A percentile compares a stretch with the other conserved stretches of the same genome.
Evolutionary conservation across 2,329 filamentous ascomycete species (phyloP).

Genomic region (Talaromyces sp.): DNA sequence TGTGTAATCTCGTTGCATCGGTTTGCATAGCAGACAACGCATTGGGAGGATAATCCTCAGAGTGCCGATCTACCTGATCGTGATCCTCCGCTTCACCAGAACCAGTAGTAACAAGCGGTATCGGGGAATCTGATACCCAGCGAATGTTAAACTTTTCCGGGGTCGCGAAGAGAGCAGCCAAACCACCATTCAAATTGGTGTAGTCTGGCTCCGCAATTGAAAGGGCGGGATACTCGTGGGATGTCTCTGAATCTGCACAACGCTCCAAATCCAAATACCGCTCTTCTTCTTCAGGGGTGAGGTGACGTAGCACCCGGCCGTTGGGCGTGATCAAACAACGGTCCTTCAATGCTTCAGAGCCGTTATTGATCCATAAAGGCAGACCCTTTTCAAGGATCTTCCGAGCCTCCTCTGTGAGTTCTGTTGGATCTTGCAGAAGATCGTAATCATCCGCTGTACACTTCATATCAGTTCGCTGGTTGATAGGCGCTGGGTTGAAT

Average conservation of each 20-base stretch:
- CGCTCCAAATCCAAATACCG: slow-evolving; percentile 41
- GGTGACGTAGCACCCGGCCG: slow-evolving; percentile 39
- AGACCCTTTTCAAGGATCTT: slow-evolving; percentile 37
- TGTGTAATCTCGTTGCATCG: slow-evolving; percentile 34
- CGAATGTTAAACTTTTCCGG: slow-evolving; percentile 41
- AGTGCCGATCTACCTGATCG: slow-evolving; percentile 14
- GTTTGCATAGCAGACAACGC: slow-evolving; percentile 34
- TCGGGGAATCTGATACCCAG: slow-evolving; percentile 34
- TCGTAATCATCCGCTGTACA: slow-evolving; percentile 36
- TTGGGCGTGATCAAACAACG: slow-evolving; percentile 41
- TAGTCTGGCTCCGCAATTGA: slow-evolving; percentile 33
- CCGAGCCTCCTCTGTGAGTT: slow-evolving; percentile 38
- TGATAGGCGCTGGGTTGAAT: slow-evolving; percentile 36
- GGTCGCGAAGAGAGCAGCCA: slow-evolving; percentile 39
- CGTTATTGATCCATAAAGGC: slow-evolving; percentile 32
- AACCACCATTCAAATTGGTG: slow-evolving; percentile 39
- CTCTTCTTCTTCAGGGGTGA: slow-evolving; percentile 41
- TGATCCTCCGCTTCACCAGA: slow-evolving; percentile 18
- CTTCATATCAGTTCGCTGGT: slow-evolving; percentile 38
- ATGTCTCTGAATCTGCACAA: slow-evolving; percentile 22
- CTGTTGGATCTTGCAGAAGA: slow-evolving; percentile 30
- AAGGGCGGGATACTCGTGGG: slow-evolving; percentile 32
- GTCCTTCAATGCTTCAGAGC: slow-evolving; percentile 31
- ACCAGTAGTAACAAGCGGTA: slow-evolving; percentile 7
- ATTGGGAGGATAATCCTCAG: slow-evolving; percentile 25